These are phyloP conservation scores for Auricularia auricula-judae DNA, from an alignment of 768 basidiomycete species.

Conservation along the genomic window DNA sequence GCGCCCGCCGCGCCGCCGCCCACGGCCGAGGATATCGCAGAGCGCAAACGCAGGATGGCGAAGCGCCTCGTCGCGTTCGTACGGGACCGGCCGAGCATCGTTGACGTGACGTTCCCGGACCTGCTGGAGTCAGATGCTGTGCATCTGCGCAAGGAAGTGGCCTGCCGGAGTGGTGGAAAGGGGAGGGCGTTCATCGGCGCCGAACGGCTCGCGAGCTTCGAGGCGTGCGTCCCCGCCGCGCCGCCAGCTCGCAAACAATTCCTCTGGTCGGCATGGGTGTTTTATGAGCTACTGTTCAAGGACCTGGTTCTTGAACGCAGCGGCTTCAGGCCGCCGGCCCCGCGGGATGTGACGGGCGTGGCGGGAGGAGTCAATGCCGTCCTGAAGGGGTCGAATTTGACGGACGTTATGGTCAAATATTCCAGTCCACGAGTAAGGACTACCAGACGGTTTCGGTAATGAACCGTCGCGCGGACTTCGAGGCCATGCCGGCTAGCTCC, in stretches of 20 bases:
- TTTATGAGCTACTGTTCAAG: not conserved
- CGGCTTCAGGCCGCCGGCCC: not conserved
- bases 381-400: too few relatives aligned
- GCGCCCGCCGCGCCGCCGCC: not conserved
- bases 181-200: not conserved
- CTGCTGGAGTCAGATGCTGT: not conserved
- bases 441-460: too few relatives aligned
- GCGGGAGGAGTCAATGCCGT: too few relatives aligned
- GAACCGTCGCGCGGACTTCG: too few relatives aligned
- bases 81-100: not conserved
- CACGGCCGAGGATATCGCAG: not conserved
- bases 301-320: not conserved
- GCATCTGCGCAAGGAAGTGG: not conserved
- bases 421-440: too few relatives aligned
- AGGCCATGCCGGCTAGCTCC: too few relatives aligned
- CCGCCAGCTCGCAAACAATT: not conserved
- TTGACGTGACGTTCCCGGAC: not conserved
- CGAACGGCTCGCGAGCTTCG: not conserved
- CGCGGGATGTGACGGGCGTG: not conserved
- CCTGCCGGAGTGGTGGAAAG: not conserved
- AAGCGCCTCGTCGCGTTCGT: not conserved
- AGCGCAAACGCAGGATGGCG: not conserved
- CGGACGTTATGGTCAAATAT: too few relatives aligned
- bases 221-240: not conserved
- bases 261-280: not conserved